Base-by-base conservation (phyloP, 2,329 filamentous ascomycete species). In the Fusarium abutilonis region DNA sequence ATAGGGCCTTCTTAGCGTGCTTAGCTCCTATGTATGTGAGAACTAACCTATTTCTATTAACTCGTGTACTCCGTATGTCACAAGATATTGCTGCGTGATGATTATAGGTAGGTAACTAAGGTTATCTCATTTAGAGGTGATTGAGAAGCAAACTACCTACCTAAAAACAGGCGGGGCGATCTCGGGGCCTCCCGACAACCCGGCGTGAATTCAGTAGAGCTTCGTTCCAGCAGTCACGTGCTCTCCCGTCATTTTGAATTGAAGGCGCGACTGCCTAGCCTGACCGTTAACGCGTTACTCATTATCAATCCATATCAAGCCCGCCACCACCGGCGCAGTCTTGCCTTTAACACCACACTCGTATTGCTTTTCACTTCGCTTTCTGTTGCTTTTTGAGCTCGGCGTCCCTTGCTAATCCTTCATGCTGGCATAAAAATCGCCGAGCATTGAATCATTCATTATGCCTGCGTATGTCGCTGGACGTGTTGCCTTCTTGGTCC, bases 401-500 rank as follows among this genome's bases (percentile, higher is more conserved):
- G 14, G 56, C 39, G 15, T 36, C 13, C 21, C 32, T 48, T 42
- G 28, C 23, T 56, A 41, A n/a, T 38, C 48, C 49, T 56, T 63
- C 44, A 74, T 74, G 72, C 66, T 36, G 49, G 45, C 32, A 60
- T 72, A 69, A 60, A 51, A 26, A 35, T 26, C 47, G 34, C 26
- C 26, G 9, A 52, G 38, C 38, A 48, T 52, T 56, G 38, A 42
- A 48, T 52, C 35, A 47, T 61, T 36, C 68, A 75, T 56, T 52
- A 81, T 81, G 79, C 79, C 79, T 76, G 78, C 79, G 79, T 81
- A 72, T 66, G 78, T 73, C 32, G 31, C 52, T 10, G 21, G 61
- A 40, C 58, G 56, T 62, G 61, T 56, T 52, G 48, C 46, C 29
- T 39, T 38, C 15, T 13, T 42, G 35, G 47, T 42, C 29, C 26